These are phyloP conservation scores for Cyberlindnera xylosilytica DNA, from an alignment of 805 yeast genomes.

Conservation along the genomic window DNA sequence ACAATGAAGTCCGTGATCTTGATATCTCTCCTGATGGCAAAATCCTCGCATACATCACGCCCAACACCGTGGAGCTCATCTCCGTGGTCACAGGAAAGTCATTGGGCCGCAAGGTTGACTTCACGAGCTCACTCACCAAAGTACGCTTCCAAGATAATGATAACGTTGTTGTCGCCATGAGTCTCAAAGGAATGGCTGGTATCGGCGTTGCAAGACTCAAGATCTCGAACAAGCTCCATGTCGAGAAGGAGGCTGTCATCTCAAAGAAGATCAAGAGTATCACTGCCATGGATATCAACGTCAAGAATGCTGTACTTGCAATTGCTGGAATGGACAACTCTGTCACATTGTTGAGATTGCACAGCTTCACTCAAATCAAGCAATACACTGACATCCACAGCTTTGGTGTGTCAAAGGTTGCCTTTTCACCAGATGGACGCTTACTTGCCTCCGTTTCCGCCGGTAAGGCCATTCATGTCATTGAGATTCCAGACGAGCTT, in stretches of 20 bases:
- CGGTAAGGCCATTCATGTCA: conserved; percentile 64
- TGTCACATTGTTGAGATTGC: conserved; percentile 39
- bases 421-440: conserved; percentile 67
- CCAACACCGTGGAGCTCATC: conserved; percentile 44
- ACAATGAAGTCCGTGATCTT: conserved; percentile 59
- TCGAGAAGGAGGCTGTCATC: conserved; percentile 15
- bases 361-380: conserved; percentile 53
- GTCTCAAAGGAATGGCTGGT: conserved; percentile 16
- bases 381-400: conserved; percentile 54
- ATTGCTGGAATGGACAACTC: conserved; percentile 57
- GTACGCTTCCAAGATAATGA: conserved; percentile 32
- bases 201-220: conserved; percentile 16
- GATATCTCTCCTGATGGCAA: conserved; percentile 71
- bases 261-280: conserved; percentile 31
- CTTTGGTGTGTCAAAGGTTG: conserved; percentile 70
- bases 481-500: conserved; percentile 53
- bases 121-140: conserved; percentile 32
- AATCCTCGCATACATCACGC: conserved; percentile 61
- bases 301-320: conserved; percentile 34
- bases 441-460: conserved; percentile 74
- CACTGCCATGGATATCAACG: conserved; percentile 48
- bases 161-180: conserved; percentile 16
- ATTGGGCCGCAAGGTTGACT: conserved; percentile 31
- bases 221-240: conserved; percentile 19
- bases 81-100: conserved; percentile 41